Evolutionary conservation across 345 rosid genomes (phyloP).

Genomic region (Gossypium bickii): DNA sequence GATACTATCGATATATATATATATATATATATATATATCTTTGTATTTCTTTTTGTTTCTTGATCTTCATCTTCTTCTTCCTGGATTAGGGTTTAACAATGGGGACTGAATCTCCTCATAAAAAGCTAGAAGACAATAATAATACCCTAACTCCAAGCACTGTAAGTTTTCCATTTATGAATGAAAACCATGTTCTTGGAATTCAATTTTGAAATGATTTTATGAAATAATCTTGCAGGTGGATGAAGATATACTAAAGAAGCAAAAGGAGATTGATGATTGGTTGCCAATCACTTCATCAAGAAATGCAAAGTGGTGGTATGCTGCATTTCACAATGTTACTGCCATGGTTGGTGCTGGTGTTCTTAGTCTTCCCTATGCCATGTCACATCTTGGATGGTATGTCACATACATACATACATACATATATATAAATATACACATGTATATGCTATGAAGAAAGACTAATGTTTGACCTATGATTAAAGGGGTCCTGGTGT

Average conservation of each 20-base stretch:
- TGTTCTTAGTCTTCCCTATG: conserved; percentile 32
- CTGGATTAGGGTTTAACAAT: background rate
- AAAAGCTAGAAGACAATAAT: background rate
- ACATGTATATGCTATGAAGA: background rate
- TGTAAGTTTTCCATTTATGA: background rate
- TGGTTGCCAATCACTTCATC: conserved; percentile 41
- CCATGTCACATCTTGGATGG: conserved; percentile 39
- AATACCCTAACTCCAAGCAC: background rate
- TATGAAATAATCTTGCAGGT: background rate
- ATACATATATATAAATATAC: too few species aligned
- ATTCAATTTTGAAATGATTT: background rate
- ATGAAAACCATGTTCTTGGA: background rate
- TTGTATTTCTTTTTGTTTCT: background rate
- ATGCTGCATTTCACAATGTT: conserved; percentile 35
- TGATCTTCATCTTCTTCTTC: background rate
- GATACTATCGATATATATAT: background rate
- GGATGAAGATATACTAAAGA: background rate
- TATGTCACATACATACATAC: background rate
- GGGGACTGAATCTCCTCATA: background rate
- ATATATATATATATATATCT: background rate
- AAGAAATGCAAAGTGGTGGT: conserved; percentile 37
- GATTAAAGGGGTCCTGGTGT: conserved; percentile 53
- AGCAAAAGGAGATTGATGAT: conserved; percentile 12
- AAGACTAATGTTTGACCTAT: background rate
- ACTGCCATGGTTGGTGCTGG: conserved; percentile 44